Evolutionary conservation across 2,329 filamentous ascomycete species (phyloP), one percentile per base, ranked within the genome.

Genomic region (Aspergillus ruber): DNA sequence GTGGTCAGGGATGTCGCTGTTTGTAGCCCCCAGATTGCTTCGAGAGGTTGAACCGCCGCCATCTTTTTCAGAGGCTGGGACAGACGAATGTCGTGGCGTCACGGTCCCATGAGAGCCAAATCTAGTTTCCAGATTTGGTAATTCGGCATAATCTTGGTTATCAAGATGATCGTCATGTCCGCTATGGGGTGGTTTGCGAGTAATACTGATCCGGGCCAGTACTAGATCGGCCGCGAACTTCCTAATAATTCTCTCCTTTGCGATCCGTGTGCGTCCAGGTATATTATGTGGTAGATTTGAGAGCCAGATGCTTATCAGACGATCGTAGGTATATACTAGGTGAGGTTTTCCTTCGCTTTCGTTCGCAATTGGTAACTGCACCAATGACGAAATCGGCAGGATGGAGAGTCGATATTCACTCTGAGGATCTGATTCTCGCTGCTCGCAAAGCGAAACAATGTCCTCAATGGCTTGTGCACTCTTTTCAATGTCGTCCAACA

Each of bases 211-310:
- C n/a, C 59, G 58, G 44, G 68, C 58, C 17, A 71, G 47, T 21
- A 60, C 54, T n/a, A 72, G 49, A 47, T 72, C 68, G 12, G 61
- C 62, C 18, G 65, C 58, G 42, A 71, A 48, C 4, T 55, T 57
- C 36, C 69, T 61, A 41, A 71, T 65, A 8, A 62, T 48, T 49
- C 57, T 66, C 47, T 71, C 69, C 50, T 71, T 72, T 42, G 57
- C 56, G 1, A 69, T 59, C 32, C 69, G 59, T n/a, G 66, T 61
- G 35, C 57, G 59, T n/a, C 60, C 60, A 6, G 69, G 65, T 48
- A 70, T 62, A 9, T 57, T 50, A 6, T 53, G 54, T 3, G 65
- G 57, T 27, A 72, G 50, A 29, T 45, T 57, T 10, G 62, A 61
- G 17, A 72, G 50, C 68, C 69, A 72, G 42, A 66, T 55, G 38